A percentile compares a stretch with the other conserved stretches of the same genome.
These are phyloP conservation scores for Flaveria floridana DNA, from an alignment of 140 eudicot species.

Conservation along the genomic window DNA sequence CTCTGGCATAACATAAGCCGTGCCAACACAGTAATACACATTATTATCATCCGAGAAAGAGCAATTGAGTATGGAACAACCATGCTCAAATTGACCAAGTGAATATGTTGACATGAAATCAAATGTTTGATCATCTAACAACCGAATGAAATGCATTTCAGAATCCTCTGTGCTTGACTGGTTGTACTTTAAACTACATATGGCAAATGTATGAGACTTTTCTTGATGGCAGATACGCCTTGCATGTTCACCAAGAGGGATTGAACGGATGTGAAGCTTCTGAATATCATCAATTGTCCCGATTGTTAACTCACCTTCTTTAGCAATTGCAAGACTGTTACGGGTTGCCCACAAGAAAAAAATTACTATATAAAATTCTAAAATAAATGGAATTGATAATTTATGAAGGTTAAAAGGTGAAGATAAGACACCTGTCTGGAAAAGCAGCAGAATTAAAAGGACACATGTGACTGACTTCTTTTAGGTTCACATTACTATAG, in stretches of 20 bases:
- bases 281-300: conserved; percentile 96
- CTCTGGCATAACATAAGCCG: conserved; percentile 90
- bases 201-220: conserved; percentile 83
- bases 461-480: conserved; percentile 95
- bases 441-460: conserved; percentile 93
- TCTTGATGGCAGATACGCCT: conserved; percentile 96
- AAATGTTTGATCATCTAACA: conserved; percentile 90
- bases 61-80: conserved; percentile 84
- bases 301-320: conserved; percentile 90
- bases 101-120: conserved; percentile 82
- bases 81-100: conserved; percentile 84
- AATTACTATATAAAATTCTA: neutral
- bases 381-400: neutral
- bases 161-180: conserved; percentile 75
- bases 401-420: neutral
- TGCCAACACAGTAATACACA: conserved; percentile 86
- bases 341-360: conserved; percentile 6
- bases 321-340: conserved; percentile 87
- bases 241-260: conserved; percentile 95
- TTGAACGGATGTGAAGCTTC: conserved; percentile 95
- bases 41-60: conserved; percentile 82
- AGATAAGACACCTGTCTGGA: conserved; percentile 65
- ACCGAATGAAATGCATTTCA: conserved; percentile 81
- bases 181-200: conserved; percentile 77
- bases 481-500: conserved; percentile 90